Percentiles rank a stretch among this genome's conserved stretches.
phyloP scores from a whole-genome alignment of 306 rosid genomes.

The Pyrus pyrifolia region DNA sequence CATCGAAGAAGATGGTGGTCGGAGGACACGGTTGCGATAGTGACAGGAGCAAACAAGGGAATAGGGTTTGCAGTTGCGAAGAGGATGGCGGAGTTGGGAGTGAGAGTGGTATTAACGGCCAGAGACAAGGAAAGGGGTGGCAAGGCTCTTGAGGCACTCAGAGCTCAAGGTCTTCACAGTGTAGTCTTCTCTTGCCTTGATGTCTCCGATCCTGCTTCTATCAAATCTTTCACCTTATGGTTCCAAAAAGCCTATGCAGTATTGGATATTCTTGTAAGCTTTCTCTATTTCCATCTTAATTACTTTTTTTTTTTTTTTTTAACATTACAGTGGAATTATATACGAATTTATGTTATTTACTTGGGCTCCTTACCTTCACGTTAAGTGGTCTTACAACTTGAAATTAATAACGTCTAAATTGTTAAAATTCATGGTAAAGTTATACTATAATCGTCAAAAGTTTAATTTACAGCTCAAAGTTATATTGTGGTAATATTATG shows the following conservation, averaged over 20 bases:
- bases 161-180: slow-evolving; percentile 30
- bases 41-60: slow-evolving; percentile 84
- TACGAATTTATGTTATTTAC: background rate
- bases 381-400: background rate
- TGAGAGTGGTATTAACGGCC: slow-evolving; percentile 62
- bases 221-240: slow-evolving; percentile 40
- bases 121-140: slow-evolving; percentile 53
- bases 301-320: too few species aligned
- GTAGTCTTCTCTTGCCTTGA: slow-evolving; percentile 51
- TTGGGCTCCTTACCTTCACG: too few species aligned
- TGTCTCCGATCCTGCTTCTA: slow-evolving; percentile 62
- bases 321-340: too few species aligned
- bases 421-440: background rate
- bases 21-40: slow-evolving; percentile 63
- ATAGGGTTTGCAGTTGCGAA: slow-evolving; percentile 77
- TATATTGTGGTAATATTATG: too few species aligned
- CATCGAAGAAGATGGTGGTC: slow-evolving; percentile 72
- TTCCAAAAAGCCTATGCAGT: slow-evolving; percentile 42
- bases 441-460: too few species aligned
- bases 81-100: slow-evolving; percentile 52
- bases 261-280: slow-evolving; percentile 60
- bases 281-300: background rate
- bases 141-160: slow-evolving; percentile 36
- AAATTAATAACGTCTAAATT: too few species aligned
- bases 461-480: too few species aligned